Base-by-base conservation (phyloP, 257 asterid species). In the Salvia miltiorrhiza region DNA sequence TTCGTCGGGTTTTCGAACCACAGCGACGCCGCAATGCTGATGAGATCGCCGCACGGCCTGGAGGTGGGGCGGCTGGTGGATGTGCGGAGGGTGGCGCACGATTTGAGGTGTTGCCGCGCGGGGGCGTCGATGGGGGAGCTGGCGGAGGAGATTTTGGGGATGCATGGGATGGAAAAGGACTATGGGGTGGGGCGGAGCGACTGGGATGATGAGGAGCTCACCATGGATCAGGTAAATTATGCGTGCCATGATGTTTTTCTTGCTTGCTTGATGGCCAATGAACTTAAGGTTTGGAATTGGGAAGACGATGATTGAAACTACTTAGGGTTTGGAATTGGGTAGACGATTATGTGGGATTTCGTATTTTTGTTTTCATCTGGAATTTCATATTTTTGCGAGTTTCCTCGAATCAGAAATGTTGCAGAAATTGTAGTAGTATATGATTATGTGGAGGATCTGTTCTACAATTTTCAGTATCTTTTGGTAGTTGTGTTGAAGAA, bases 231-330 rank as follows among this genome's bases (percentile, higher is more conserved):
- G n/a, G n/a, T n/a, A n/a, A n/a, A n/a, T n/a, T n/a, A n/a, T n/a
- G n/a, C n/a, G n/a, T n/a, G n/a, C 33, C 16, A 37, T 48, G 74
- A 76, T 64, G 80, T 41, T 33, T 76, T 73, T 47, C 61, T 70
- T 2, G 6, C 35, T 28, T 33, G 19, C 17, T 16, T 26, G 56
- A 33, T 71, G 35, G 76, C 23, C 2, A 62, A 4, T 19, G 56
- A 26, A 13, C 68, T 73, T 24, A 23, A 10, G 45, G 78, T 37
- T 58, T 73, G 77, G 77, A n/a, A 64, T 10, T 55, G 50, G 60
- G 37, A 0, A 13, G 53, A 16, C 4, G 43, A 57, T 48, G 33
- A 48, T 65, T 30, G 47, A 28, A n/a, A n/a, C n/a, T n/a, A 13
- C 68, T 73, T 24, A 23, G n/a, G 45, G 78, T 37, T 58, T 73